These are phyloP conservation scores for Gynandropsis gynandra DNA, from an alignment of 345 rosid genomes.

Conservation along the genomic window DNA sequence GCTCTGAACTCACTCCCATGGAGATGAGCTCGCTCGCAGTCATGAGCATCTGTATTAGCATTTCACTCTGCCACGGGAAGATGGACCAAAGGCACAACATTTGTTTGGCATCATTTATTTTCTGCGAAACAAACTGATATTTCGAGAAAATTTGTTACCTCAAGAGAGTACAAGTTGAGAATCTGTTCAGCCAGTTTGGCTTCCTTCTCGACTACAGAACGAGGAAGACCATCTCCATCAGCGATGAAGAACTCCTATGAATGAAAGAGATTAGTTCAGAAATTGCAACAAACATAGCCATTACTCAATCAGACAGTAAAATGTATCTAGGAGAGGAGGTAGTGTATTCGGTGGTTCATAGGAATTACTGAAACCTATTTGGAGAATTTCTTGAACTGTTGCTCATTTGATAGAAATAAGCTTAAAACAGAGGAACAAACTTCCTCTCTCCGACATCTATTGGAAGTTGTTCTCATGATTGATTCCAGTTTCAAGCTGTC, in stretches of 20 bases:
- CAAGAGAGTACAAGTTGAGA: slow-evolving; percentile 62
- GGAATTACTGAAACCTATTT: too few relatives aligned
- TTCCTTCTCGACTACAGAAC: slow-evolving; percentile 78
- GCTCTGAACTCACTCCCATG: slow-evolving; percentile 49
- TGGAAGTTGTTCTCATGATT: background rate
- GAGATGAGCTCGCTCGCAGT: slow-evolving; percentile 72
- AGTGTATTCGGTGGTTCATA: too few relatives aligned
- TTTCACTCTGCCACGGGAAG: slow-evolving; percentile 49
- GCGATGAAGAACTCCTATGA: slow-evolving; percentile 87
- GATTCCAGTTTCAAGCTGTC: too few relatives aligned
- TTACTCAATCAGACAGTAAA: background rate
- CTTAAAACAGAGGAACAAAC: background rate
- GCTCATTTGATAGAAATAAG: too few relatives aligned
- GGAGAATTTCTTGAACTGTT: too few relatives aligned
- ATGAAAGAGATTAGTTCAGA: slow-evolving; percentile 5
- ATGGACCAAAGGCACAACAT: background rate
- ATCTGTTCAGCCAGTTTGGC: slow-evolving; percentile 64
- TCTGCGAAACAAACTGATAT: background rate
- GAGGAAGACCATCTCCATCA: slow-evolving; percentile 90
- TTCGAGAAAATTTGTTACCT: slow-evolving; percentile 35
- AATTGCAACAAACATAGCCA: background rate
- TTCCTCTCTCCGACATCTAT: background rate
- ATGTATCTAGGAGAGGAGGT: too few relatives aligned
- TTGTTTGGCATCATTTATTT: background rate
- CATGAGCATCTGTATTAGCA: slow-evolving; percentile 72